Base-by-base conservation (phyloP, 192 early-diverging fungal genomes). In the Entomortierella chlamydospora region DNA sequence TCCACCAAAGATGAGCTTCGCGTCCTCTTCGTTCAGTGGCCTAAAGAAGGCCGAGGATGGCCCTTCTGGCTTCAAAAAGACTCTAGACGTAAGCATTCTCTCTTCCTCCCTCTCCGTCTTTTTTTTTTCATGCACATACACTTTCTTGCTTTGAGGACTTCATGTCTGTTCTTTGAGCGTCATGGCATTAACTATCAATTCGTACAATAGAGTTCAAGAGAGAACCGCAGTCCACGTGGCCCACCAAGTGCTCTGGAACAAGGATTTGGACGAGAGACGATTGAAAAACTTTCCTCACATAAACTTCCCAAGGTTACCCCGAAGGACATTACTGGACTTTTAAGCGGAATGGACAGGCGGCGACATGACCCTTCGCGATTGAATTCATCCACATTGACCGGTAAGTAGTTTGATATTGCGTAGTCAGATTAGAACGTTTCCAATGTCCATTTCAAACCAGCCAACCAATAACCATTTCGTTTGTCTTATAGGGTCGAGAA, bases 1-100 rank as follows among this genome's bases (percentile, higher is more conserved):
- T 7, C 87, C 87, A 47, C 85, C 87, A 20, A 88, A 88, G 47
- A 86, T 82, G 77, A 86, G 76, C 57, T 88, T 88, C 70, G 83
- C 85, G 7, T 88, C 87, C 18, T 86, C 87, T 20, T 78, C 83
- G 17, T 55, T 84, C 33, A 81, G 78, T 37, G 87, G 87, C 45
- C 47, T 88, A 45, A 88, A 88, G 64, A 61, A 68, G 39, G 58
- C 81, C 6, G 83, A 83, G 9, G 86, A 83, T 26, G 60, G 68
- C 20, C 61, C 65, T 43, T 56, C 72, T 42, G 68, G 70, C 55
- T 68, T 81, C 26, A 73, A 73, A 43, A 68, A 70, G 31, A 25
- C 79, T 5, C 15, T 81, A 29, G 79, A 72, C 39, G 81, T 63
- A 37, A 59, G 67, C 20, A 29, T 20, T 15, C 9, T 66, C 25